Evolutionary conservation across 2,329 filamentous ascomycete genomes (phyloP), one percentile per base, ranked within the genome.

Genomic region (Penicillium corylophilum): DNA sequence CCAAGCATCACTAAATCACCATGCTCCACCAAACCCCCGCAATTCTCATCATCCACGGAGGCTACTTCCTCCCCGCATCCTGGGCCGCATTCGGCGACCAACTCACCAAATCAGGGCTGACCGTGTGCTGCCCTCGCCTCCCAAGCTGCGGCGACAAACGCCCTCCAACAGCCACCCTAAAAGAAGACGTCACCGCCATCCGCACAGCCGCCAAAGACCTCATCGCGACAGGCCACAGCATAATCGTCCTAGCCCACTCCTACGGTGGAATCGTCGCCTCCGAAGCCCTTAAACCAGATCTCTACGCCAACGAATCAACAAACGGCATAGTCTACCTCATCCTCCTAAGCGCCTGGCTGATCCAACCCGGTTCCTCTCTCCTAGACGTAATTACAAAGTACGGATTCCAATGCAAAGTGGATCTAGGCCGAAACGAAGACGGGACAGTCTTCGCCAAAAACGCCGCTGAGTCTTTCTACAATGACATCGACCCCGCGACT

Each of bases 41-140:
- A 18, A 26, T 55, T 18, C 50, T 55, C 22, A 55, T 53, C 16
- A 41, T 55, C 24, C 50, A 52, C 24, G 53, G 53, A 6, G 50
- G 35, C 18, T 55, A 55, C 29, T 53, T 55, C 46, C 49, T 52
- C 24, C 53, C 50, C 7, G 9, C 38, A 5, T 43, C 53, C 7
- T 55, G 45, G 44, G 24, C 47, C 18, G 20, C 23, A 12, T 53
- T 55, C 18, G 41, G 24, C 18, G 15, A 43, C 44, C 43, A 24
- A 5, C 33, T 55, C 12, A 23, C 22, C 13, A n/a, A 44, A 23
- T 33, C 44, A 2, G 44, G 45, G 5, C 35, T 48, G 15, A 22
- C 23, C 9, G 50, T 52, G 7, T 33, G 29, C 18, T 47, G 44
- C n/a, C 50, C 50, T 2, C 39, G 44, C 8, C 50, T 52, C 13